Evolutionary conservation across 1,284 basidiomycete genomes (phyloP).

Genomic region (Phlebopus sp.): DNA sequence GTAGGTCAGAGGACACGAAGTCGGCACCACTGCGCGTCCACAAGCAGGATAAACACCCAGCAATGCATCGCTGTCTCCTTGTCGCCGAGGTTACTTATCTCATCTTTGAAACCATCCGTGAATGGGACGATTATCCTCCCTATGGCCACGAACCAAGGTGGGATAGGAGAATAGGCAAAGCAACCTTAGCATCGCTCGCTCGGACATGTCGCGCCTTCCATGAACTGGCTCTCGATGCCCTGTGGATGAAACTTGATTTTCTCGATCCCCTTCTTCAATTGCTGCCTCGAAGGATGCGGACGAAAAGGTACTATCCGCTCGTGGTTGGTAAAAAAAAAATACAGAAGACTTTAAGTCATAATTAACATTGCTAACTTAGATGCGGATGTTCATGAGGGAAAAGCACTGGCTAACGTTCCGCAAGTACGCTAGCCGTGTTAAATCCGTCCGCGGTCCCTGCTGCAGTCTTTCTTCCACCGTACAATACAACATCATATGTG

Average conservation of each 20-base stretch:
- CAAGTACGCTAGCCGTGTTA: conserved; percentile 26
- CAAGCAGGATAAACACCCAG: too few species aligned
- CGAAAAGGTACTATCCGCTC: conserved; percentile 1
- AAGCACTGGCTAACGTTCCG: conserved; percentile 24
- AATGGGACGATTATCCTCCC: conserved; percentile 19
- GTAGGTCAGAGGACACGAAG: too few species aligned
- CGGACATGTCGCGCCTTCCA: conserved; percentile 25
- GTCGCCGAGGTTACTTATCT: conserved; percentile 23
- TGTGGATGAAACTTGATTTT: conserved; percentile 26
- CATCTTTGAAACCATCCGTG: conserved; percentile 22
- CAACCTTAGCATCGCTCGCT: conserved; percentile 23
- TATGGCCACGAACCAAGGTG: conserved; percentile 17
- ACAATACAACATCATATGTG: too few species aligned
- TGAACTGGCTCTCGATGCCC: conserved; percentile 18
- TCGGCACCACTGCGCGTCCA: too few species aligned
- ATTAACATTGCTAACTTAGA: conserved; percentile 6
- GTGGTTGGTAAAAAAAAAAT: conserved; percentile 14
- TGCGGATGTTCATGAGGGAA: conserved; percentile 26
- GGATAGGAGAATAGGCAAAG: conserved; percentile 9
- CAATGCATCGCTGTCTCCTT: conserved; percentile 20
- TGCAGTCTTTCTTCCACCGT: too few species aligned
- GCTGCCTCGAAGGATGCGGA: conserved; percentile 16
- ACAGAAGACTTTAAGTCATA: background rate
- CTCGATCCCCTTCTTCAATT: conserved; percentile 27
- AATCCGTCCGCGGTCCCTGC: conserved; percentile 23